phyloP scores from a whole-genome alignment of 192 early-diverging fungal species.

The Pilaira anomala region DNA sequence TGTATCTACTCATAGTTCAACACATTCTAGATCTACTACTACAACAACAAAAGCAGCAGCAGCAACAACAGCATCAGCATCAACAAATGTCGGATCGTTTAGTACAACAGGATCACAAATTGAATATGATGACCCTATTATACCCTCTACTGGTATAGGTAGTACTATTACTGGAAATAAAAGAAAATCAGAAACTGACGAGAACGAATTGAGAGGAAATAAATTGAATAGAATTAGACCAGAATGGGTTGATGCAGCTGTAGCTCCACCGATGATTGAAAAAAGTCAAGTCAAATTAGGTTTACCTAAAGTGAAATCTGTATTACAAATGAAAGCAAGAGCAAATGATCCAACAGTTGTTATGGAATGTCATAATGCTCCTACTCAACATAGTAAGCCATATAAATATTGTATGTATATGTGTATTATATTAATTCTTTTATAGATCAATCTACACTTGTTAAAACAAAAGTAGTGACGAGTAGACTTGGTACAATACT shows the following conservation, averaged over 20 bases:
- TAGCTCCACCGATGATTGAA: conserved; percentile 39
- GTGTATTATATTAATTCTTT: neutral
- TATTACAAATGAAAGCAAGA: conserved; percentile 20
- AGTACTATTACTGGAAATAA: conserved; percentile 46
- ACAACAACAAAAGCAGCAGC: too few species aligned
- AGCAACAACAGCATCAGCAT: too few species aligned
- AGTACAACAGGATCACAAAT: too few species aligned
- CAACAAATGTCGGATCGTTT: too few species aligned
- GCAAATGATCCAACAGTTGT: conserved; percentile 7
- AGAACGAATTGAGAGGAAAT: neutral
- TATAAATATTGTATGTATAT: too few species aligned
- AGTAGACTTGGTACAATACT: conserved; percentile 36
- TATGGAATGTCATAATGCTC: conserved; percentile 36
- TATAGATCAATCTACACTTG: conserved; percentile 27
- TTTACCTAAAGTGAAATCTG: conserved; percentile 43
- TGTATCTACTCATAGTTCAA: too few species aligned
- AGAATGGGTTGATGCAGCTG: conserved; percentile 35
- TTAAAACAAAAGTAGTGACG: conserved; percentile 14
- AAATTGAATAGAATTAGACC: conserved; percentile 8
- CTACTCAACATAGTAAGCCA: conserved; percentile 1
- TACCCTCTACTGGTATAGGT: conserved; percentile 40
- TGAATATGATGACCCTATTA: conserved; percentile 36
- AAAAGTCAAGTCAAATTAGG: conserved; percentile 48
- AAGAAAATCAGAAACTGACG: conserved; percentile 35
- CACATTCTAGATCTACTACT: too few species aligned